Conservation (phyloP, 352 stramenopile genomes). For the Blastocystis hominis region DNA sequence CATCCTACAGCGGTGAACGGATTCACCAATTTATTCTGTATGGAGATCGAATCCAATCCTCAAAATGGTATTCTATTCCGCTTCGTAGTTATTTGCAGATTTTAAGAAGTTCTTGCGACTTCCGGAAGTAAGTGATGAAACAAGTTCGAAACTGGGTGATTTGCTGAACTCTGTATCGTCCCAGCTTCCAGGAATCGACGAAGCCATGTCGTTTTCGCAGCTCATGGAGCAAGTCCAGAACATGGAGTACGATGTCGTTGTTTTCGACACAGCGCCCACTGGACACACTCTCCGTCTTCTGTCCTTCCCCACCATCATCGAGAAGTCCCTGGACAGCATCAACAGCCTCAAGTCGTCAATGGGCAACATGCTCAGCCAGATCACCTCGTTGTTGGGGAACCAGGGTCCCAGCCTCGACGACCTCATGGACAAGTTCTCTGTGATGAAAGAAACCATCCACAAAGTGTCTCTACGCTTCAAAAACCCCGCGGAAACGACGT, state of each 20-base stretch:
- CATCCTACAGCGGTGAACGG: constrained; percentile 91
- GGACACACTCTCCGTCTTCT: constrained; percentile 89
- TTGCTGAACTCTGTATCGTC: constrained; percentile 92
- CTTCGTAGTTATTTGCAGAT: constrained; percentile 8
- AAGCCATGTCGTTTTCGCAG: constrained; percentile 95
- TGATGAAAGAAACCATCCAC: constrained; percentile 88
- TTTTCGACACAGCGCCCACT: constrained; percentile 94
- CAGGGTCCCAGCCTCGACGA: constrained; percentile 53
- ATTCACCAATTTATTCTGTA: constrained; percentile 91
- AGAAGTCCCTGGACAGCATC: constrained; percentile 95
- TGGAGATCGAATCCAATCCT: constrained; percentile 86
- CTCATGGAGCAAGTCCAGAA: constrained; percentile 91
- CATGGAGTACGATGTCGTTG: constrained; percentile 92
- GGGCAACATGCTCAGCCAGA: constrained; percentile 68
- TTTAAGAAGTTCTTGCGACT: constrained; percentile 23
- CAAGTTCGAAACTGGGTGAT: constrained; percentile 12
- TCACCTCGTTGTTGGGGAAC: constrained; percentile 67
- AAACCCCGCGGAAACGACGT: constrained; percentile 92
- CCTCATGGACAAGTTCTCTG: constrained; percentile 84
- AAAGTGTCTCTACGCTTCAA: constrained; percentile 97
- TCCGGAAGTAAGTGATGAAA: constrained; percentile 14
- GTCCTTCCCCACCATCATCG: constrained; percentile 89
- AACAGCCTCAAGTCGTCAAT: constrained; percentile 81
- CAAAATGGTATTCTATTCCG: constrained; percentile 6
- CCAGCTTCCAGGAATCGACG: constrained; percentile 94